Evolutionary conservation across 192 early-diverging fungal species (phyloP).

Genomic region (Backusella australiensis): DNA sequence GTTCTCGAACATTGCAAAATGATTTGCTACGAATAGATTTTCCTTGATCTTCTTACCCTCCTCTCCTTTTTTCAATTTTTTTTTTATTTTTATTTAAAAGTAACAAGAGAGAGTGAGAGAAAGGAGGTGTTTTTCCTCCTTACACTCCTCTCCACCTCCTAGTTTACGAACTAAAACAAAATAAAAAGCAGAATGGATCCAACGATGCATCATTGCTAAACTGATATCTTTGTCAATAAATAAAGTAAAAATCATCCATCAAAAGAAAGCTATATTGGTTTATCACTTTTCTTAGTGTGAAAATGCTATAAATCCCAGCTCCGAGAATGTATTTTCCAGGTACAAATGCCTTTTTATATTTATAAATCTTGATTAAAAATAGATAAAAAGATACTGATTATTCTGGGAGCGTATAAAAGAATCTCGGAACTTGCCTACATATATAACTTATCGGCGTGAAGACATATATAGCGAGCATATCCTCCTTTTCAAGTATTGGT

Average conservation of each 20-base stretch:
- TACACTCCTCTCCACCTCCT: neutral
- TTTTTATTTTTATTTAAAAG: neutral
- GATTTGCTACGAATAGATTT: neutral
- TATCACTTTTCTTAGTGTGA: neutral
- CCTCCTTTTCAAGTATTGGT: neutral
- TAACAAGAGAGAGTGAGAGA: neutral
- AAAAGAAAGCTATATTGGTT: neutral
- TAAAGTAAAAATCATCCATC: neutral
- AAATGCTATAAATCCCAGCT: neutral
- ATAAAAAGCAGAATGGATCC: neutral
- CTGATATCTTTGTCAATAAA: neutral
- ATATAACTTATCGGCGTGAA: neutral
- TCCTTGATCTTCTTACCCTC: neutral
- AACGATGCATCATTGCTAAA: neutral
- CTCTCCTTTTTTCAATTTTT: neutral
- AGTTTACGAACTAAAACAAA: neutral
- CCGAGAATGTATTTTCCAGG: neutral
- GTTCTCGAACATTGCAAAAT: neutral
- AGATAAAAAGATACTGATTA: neutral
- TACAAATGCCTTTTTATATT: neutral
- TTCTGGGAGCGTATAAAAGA: neutral
- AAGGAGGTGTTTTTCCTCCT: neutral
- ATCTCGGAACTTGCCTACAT: neutral
- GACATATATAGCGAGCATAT: neutral
- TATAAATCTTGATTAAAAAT: neutral